Conservation (phyloP, 257 asterid species). For the Nyctanthes arbortristis region DNA sequence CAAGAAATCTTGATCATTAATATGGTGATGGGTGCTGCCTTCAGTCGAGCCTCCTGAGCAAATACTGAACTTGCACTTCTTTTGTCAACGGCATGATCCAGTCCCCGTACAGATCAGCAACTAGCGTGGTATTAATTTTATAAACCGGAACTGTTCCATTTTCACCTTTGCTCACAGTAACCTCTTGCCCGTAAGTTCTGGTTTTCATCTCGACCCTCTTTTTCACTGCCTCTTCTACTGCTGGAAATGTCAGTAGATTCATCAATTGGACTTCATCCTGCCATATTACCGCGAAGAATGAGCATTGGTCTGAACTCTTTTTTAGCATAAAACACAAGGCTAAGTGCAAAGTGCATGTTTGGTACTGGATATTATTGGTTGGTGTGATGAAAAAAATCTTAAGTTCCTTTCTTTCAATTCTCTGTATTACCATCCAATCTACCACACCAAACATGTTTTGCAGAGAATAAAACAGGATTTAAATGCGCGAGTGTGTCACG, state of each 20-base stretch:
- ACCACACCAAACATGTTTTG: not conserved
- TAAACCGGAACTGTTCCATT: constrained; percentile 46
- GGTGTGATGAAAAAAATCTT: not conserved
- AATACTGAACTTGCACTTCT: constrained; percentile 85
- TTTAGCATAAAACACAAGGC: not conserved
- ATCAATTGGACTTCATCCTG: constrained; percentile 64
- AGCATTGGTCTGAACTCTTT: not conserved
- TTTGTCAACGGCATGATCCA: constrained; percentile 99
- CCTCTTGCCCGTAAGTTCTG: constrained; percentile 73
- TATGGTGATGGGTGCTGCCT: no score
- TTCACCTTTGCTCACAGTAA: constrained; percentile 34
- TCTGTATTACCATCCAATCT: not conserved
- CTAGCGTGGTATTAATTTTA: constrained; percentile 72
- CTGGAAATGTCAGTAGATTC: constrained; percentile 73
- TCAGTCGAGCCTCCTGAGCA: constrained; percentile 76
- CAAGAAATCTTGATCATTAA: no score
- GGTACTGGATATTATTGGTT: not conserved
- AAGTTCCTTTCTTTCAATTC: not conserved
- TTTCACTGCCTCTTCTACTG: constrained; percentile 69
- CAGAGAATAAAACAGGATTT: not conserved
- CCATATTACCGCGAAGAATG: constrained; percentile 10
- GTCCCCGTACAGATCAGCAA: constrained; percentile 70
- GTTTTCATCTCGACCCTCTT: constrained; percentile 83
- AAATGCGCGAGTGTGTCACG: not conserved
- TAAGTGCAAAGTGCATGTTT: not conserved